Evolutionary conservation across 441 rosid species (phyloP).

Genomic region (Erysimum cheiri): DNA sequence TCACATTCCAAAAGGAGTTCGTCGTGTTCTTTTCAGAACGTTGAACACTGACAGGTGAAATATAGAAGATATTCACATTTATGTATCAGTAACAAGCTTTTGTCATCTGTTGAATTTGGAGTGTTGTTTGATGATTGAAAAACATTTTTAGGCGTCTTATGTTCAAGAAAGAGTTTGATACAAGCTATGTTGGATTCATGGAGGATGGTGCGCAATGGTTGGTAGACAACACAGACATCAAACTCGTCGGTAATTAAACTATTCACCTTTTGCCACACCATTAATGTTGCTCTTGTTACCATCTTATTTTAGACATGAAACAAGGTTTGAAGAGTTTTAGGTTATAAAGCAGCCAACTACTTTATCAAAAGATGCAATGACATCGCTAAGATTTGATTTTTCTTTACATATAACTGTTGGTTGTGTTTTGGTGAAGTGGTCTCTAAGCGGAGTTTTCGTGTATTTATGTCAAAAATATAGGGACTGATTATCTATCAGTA

Average conservation of each 20-base stretch:
- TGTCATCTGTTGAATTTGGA: too few species aligned
- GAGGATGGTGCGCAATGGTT: conserved; percentile 66
- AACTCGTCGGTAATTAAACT: conserved; percentile 56
- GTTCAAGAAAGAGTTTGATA: conserved; percentile 61
- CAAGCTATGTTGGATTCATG: conserved; percentile 67
- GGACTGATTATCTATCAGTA: conserved; percentile 66
- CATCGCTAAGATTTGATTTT: conserved; percentile 10
- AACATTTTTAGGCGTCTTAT: conserved; percentile 56
- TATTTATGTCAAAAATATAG: conserved; percentile 39
- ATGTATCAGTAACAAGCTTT: neutral
- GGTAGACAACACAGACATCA: conserved; percentile 71
- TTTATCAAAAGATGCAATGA: neutral
- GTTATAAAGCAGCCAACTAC: too few species aligned
- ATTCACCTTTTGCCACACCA: neutral
- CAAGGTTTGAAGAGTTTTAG: neutral
- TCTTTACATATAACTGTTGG: neutral
- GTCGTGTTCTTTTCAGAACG: conserved; percentile 71
- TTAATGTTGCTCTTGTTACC: neutral
- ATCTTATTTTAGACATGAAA: neutral
- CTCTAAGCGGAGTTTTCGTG: conserved; percentile 18
- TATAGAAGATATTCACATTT: neutral
- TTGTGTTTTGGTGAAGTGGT: conserved; percentile 16
- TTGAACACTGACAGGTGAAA: conserved; percentile 66
- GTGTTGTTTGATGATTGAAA: conserved; percentile 8
- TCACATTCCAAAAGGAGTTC: conserved; percentile 58